Conservation (phyloP, 352 stramenopile species). For the Phytophthora ramorum region DNA sequence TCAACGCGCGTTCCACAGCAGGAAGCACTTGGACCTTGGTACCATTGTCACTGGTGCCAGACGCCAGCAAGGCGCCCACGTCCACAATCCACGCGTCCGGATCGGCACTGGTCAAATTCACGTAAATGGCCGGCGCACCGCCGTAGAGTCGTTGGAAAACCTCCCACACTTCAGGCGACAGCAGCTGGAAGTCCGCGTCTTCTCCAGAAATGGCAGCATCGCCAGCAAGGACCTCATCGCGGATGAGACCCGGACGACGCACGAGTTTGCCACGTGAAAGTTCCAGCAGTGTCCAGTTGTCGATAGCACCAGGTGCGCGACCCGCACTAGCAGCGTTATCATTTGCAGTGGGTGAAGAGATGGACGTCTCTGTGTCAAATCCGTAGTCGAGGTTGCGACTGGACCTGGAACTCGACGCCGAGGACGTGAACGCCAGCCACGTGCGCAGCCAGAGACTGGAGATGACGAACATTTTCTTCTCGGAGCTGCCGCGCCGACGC, state of each 20-base stretch:
- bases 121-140: slow-evolving; percentile 59
- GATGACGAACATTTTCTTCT: slow-evolving; percentile 69
- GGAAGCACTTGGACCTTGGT: slow-evolving; percentile 29
- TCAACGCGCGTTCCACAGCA: slow-evolving; percentile 54
- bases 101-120: slow-evolving; percentile 39
- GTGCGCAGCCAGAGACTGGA: slow-evolving; percentile 60
- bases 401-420: slow-evolving; percentile 35
- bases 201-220: slow-evolving; percentile 33
- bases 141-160: slow-evolving; percentile 76
- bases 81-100: slow-evolving; percentile 55
- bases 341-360: slow-evolving; percentile 18
- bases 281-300: slow-evolving; percentile 69
- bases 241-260: slow-evolving; percentile 50
- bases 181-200: slow-evolving; percentile 63
- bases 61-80: slow-evolving; percentile 32
- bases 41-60: slow-evolving; percentile 30
- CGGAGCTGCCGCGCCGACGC: slow-evolving; percentile 48
- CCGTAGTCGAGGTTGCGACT: slow-evolving; percentile 33
- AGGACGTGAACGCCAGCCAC: slow-evolving; percentile 72
- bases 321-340: slow-evolving; percentile 22
- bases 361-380: slow-evolving; percentile 24
- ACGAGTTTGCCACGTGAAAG: slow-evolving; percentile 57
- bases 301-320: slow-evolving; percentile 52
- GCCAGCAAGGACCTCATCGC: slow-evolving; percentile 32
- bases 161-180: slow-evolving; percentile 75